Base-by-base conservation (phyloP, 2,329 filamentous ascomycete genomes). In the Annulohypoxylon truncatum region DNA sequence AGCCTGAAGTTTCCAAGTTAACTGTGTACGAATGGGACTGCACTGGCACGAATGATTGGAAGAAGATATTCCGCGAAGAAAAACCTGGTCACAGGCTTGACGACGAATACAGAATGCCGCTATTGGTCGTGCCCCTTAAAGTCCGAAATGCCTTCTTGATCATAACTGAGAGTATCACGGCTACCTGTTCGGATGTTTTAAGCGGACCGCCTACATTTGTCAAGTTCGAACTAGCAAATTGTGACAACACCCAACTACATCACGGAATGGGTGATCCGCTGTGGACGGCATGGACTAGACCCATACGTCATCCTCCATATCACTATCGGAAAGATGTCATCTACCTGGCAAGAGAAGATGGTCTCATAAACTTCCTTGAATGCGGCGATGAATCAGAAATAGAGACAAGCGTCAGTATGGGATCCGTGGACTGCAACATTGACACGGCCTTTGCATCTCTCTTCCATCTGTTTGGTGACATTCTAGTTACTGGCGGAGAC, bases 331-430 rank as follows among this genome's bases (percentile, higher is more conserved):
- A 89, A 33, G 96, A 98, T 74, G 89, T 90, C 64, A 89, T 98
- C 51, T 97, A 96, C 74, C 82, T 99, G 13, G 92, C 91, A 9
- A 89, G 94, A 58, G 95, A 98, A 79, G 95, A 98, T 75, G 96
- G 96, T 2, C 82, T 90, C 51, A 85, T 97, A 8, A 86, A 90
- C 57, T 92, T 91, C 69, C 79, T 95, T 3, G 89, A 93, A 70
- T 88, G 93, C 63, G 86, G 87, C 44, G 84, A 84, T 4, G 82
- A 81, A 67, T 85, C 84, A 47, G 81, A 87, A 70, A 77, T 90
- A 56, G 82, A 85, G 54, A 82, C 84, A 40, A 82, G 85, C 57
- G 83, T 85, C 47, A 83, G 85, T 57, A 83, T 92, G 61, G 91
- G 91, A 6, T 84, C 85, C 53, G 88, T 92, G 69, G 84, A 87